Conservation (phyloP, 2,329 filamentous ascomycete species). For the Uncinocarpus reesii region DNA sequence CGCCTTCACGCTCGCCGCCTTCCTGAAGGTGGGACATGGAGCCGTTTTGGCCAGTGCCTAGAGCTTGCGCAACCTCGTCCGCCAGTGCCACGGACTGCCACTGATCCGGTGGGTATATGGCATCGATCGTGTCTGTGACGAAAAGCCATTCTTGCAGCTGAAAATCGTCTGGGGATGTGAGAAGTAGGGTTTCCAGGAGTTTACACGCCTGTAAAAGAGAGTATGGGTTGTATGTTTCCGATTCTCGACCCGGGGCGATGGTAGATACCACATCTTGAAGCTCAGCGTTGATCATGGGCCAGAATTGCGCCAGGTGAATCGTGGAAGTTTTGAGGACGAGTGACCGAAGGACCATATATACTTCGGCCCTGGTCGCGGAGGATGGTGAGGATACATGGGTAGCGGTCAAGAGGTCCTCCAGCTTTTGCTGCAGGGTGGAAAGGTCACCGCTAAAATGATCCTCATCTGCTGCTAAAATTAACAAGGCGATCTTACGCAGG, state of each 20-base stretch:
- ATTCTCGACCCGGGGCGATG: slow-evolving; percentile 57
- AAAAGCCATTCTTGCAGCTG: slow-evolving; percentile 98
- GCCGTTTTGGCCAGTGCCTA: slow-evolving; percentile 42
- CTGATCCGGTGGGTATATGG: slow-evolving; percentile 67
- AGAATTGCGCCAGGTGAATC: slow-evolving; percentile 70
- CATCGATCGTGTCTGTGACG: slow-evolving; percentile 91
- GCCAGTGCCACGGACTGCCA: slow-evolving; percentile 65
- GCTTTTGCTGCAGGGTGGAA: slow-evolving; percentile 62
- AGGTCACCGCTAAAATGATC: slow-evolving; percentile 76
- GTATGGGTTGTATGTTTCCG: slow-evolving; percentile 65
- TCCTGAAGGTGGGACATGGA: slow-evolving; percentile 14
- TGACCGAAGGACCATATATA: slow-evolving; percentile 78
- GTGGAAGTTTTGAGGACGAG: slow-evolving; percentile 68
- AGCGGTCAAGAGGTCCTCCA: slow-evolving; percentile 76
- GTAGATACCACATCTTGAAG: slow-evolving; percentile 70
- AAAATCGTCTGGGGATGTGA: slow-evolving; percentile 85
- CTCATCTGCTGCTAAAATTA: slow-evolving; percentile 64
- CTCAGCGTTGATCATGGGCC: slow-evolving; percentile 83
- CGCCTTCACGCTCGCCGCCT: slow-evolving; percentile 21
- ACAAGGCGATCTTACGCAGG: slow-evolving; percentile 66
- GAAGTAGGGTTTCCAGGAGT: slow-evolving; percentile 76
- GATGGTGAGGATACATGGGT: slow-evolving; percentile 85
- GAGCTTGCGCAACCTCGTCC: slow-evolving; percentile 71
- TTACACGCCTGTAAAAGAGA: slow-evolving; percentile 87
- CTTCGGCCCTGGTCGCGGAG: slow-evolving; percentile 74